phyloP scores from a whole-genome alignment of 176 grass and related monocot genomes.

The Aechmea fasciata region DNA sequence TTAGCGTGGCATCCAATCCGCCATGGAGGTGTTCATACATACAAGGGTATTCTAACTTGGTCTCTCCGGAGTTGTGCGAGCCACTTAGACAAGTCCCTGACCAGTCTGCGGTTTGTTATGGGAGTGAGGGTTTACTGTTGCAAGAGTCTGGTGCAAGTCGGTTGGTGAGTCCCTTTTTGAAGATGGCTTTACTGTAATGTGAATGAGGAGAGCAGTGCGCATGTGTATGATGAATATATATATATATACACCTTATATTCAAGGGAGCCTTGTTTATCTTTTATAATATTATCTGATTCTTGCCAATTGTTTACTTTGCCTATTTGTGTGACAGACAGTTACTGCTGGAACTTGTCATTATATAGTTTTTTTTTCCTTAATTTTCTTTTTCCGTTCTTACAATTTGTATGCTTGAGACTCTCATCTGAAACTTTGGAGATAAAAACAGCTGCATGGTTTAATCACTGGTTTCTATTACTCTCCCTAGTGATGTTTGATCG shows the following conservation, averaged over 20 bases:
- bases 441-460: background rate
- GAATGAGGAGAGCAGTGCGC: background rate
- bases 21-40: slow-evolving; percentile 86
- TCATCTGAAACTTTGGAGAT: background rate
- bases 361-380: background rate
- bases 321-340: background rate
- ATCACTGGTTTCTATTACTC: background rate
- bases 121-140: slow-evolving; percentile 14
- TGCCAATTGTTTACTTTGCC: slow-evolving; percentile 3
- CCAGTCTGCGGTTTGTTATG: slow-evolving; percentile 45
- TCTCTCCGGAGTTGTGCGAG: slow-evolving; percentile 73
- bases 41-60: slow-evolving; percentile 76
- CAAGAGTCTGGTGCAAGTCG: slow-evolving; percentile 16
- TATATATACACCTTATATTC: background rate
- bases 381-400: background rate
- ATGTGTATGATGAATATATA: background rate
- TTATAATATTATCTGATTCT: slow-evolving; percentile 1
- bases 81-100: slow-evolving; percentile 42
- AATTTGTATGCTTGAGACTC: background rate
- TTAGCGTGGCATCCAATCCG: slow-evolving; percentile 43
- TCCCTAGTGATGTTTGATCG: background rate
- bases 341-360: background rate
- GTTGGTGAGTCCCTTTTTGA: slow-evolving; percentile 34
- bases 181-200: slow-evolving; percentile 32
- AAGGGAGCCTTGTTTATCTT: background rate